Conservation (phyloP, 129 eudicot genomes). For the Pittosporum tobira region DNA sequence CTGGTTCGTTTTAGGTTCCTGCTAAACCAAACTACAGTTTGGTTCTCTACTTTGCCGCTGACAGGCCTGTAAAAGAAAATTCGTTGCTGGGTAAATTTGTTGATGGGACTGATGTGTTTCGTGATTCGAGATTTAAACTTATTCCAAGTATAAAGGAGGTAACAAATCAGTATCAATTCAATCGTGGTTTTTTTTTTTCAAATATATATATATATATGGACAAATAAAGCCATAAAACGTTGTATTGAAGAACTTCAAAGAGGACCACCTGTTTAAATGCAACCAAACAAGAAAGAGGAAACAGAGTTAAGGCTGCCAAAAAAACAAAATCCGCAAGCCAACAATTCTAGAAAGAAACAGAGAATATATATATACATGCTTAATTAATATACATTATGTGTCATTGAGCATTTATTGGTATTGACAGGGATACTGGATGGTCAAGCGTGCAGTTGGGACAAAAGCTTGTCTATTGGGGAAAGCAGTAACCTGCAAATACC, state of each 20-base stretch:
- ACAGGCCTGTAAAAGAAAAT: constrained; percentile 67
- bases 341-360: background rate
- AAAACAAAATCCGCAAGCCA: background rate
- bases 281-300: background rate
- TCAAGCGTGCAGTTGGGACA: constrained; percentile 97
- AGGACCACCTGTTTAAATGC: background rate
- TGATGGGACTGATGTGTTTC: constrained; percentile 74
- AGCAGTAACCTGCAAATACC: constrained; percentile 84
- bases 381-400: constrained; percentile 2
- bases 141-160: constrained; percentile 95
- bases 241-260: background rate
- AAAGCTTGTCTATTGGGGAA: constrained; percentile 94
- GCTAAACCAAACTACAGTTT: constrained; percentile 91
- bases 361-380: background rate
- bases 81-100: constrained; percentile 76
- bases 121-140: constrained; percentile 87
- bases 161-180: no score
- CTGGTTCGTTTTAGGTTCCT: no score
- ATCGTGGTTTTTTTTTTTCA: no score
- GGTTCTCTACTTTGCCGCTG: constrained; percentile 89
- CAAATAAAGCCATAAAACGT: background rate
- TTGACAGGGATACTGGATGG: constrained; percentile 99
- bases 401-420: constrained; percentile 15
- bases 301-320: background rate
- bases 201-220: no score